Percentiles rank a stretch among this genome's conserved stretches.
Evolutionary conservation across 352 stramenopile genomes (phyloP).

Genomic region (Phytophthora pseudosyringae): DNA sequence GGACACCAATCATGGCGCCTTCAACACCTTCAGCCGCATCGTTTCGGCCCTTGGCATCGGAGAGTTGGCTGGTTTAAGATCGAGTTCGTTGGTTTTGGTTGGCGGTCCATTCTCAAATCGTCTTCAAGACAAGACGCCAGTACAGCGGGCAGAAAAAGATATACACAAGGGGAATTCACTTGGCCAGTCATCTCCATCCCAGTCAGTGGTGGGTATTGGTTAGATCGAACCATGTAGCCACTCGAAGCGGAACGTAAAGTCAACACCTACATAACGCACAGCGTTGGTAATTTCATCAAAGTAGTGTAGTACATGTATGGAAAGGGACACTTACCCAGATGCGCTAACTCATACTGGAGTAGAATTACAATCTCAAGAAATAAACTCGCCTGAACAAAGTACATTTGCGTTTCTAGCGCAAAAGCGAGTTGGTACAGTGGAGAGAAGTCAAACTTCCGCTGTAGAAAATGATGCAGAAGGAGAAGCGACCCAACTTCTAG

Average conservation of each 20-base stretch:
- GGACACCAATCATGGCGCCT: no score
- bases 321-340: slow-evolving; percentile 8
- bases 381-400: slow-evolving; percentile 4
- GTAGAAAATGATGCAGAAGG: slow-evolving; percentile 23
- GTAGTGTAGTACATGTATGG: no score
- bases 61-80: no score
- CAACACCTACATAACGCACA: neutral
- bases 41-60: no score
- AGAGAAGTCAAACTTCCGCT: slow-evolving; percentile 40
- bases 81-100: no score
- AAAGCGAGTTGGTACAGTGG: slow-evolving; percentile 45
- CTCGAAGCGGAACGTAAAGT: slow-evolving; percentile 14
- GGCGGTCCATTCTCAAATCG: no score
- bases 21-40: no score
- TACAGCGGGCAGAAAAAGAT: no score
- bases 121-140: no score
- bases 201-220: neutral
- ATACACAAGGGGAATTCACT: no score
- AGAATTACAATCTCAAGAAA: slow-evolving; percentile 15
- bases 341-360: slow-evolving; percentile 10
- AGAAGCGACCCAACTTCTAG: slow-evolving; percentile 39
- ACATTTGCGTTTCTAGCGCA: slow-evolving; percentile 39
- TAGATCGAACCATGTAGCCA: neutral
- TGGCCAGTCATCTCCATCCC: no score
- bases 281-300: no score